These are phyloP conservation scores for Graphiopsis chlorocephala DNA, from an alignment of 2,329 filamentous ascomycete genomes.

Conservation along the genomic window DNA sequence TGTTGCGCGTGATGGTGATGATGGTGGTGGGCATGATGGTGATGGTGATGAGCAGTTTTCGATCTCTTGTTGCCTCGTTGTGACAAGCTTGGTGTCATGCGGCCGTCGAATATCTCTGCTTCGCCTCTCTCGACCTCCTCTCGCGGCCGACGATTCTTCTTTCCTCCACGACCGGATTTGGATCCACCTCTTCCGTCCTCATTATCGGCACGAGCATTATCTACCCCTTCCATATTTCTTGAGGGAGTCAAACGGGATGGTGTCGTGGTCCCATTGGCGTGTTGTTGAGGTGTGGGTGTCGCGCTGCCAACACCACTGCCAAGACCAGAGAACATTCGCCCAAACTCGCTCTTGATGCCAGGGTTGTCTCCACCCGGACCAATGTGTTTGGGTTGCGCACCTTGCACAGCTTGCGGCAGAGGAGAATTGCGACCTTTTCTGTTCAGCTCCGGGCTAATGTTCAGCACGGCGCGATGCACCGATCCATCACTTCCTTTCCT, in stretches of 20 bases:
- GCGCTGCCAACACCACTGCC: conserved; percentile 64
- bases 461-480: conserved; percentile 63
- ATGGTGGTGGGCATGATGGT: conserved; percentile 59
- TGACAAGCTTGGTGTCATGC: conserved; percentile 57
- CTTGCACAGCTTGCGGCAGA: conserved; percentile 88
- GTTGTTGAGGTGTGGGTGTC: conserved; percentile 45
- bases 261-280: conserved; percentile 53
- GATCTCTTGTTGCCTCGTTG: conserved; percentile 66
- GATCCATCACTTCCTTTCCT: conserved; percentile 38
- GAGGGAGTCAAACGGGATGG: conserved; percentile 43
- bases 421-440: conserved; percentile 84
- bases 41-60: conserved; percentile 48
- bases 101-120: conserved; percentile 63
- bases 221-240: conserved; percentile 29
- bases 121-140: conserved; percentile 69
- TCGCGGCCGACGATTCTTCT: conserved; percentile 59
- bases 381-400: conserved; percentile 76
- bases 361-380: conserved; percentile 74
- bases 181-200: conserved; percentile 40
- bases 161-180: conserved; percentile 30
- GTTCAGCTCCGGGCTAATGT: conserved; percentile 68
- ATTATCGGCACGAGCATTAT: conserved; percentile 33
- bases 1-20: conserved; percentile 38
- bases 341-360: conserved; percentile 91
- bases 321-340: conserved; percentile 93